Evolutionary conservation across 2,329 filamentous ascomycete species (phyloP).

Genomic region (Pseudocercospora macadamiae): DNA sequence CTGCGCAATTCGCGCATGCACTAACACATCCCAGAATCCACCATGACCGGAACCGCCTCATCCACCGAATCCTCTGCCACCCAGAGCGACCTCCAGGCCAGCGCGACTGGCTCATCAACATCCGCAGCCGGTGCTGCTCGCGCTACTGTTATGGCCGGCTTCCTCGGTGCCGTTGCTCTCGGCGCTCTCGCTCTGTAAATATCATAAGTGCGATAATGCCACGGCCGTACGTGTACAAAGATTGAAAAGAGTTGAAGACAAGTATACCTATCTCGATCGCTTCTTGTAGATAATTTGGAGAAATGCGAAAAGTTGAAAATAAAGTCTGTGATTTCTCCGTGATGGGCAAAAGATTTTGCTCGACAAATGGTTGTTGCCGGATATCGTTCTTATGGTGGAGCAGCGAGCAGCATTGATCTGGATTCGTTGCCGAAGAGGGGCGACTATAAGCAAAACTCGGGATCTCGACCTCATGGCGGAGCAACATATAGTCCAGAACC

Average conservation of each 20-base stretch:
- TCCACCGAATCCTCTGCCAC: conserved; percentile 13
- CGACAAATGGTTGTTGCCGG: too few species aligned
- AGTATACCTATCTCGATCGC: not conserved
- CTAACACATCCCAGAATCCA: not conserved
- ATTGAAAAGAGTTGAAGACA: not conserved
- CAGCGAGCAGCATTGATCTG: too few species aligned
- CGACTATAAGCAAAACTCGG: too few species aligned
- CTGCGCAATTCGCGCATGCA: not conserved
- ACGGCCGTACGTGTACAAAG: conserved; percentile 1
- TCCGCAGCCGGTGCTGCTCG: conserved; percentile 25
- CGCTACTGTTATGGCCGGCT: conserved; percentile 29
- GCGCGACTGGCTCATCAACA: conserved; percentile 8
- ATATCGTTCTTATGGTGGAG: too few species aligned
- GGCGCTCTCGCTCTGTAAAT: conserved; percentile 32
- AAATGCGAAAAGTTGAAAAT: not conserved
- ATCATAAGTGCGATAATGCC: not conserved
- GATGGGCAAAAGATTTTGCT: too few species aligned
- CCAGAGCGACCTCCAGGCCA: conserved; percentile 3
- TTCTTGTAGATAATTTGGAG: conserved; percentile 8
- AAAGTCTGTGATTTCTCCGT: not conserved
- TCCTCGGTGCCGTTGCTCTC: conserved; percentile 33
- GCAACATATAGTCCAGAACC: too few species aligned
- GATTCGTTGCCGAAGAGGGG: too few species aligned
- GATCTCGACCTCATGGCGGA: too few species aligned
- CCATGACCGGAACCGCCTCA: conserved; percentile 3